phyloP scores from a whole-genome alignment of 306 rosid genomes.

The Alnus glutinosa region DNA sequence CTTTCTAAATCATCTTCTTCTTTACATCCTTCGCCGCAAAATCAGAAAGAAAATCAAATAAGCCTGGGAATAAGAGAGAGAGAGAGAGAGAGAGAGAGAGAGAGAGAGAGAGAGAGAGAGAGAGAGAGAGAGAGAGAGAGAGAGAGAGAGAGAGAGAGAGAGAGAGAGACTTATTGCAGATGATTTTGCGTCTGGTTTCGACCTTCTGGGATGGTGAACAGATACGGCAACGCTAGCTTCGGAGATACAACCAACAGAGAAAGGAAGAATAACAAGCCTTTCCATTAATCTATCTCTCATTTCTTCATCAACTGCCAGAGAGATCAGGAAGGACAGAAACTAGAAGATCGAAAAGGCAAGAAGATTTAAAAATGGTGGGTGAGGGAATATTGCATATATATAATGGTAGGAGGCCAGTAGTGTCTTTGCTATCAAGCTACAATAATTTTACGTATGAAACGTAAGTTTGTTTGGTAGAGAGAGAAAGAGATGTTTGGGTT shows the following conservation, averaged over 20 bases:
- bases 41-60: background rate
- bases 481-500: background rate
- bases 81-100: conserved; percentile 21
- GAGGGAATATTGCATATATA: conserved; percentile 29
- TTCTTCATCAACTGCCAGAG: conserved; percentile 14
- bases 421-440: conserved; percentile 49
- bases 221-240: conserved; percentile 85
- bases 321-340: background rate
- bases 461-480: conserved; percentile 62
- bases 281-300: conserved; percentile 84
- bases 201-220: conserved; percentile 56
- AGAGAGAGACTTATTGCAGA: conserved; percentile 60
- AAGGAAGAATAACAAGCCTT: conserved; percentile 90
- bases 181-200: conserved; percentile 43
- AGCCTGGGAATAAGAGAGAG: conserved; percentile 5
- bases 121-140: conserved; percentile 29
- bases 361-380: background rate
- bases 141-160: conserved; percentile 37
- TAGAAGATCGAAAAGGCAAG: background rate
- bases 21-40: conserved; percentile 43
- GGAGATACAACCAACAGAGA: conserved; percentile 82
- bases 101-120: conserved; percentile 34
- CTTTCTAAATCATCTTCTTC: conserved; percentile 47
- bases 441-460: conserved; percentile 50
- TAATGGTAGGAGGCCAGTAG: background rate